phyloP scores from a whole-genome alignment of 306 rosid genomes.

The Inga laurina region DNA sequence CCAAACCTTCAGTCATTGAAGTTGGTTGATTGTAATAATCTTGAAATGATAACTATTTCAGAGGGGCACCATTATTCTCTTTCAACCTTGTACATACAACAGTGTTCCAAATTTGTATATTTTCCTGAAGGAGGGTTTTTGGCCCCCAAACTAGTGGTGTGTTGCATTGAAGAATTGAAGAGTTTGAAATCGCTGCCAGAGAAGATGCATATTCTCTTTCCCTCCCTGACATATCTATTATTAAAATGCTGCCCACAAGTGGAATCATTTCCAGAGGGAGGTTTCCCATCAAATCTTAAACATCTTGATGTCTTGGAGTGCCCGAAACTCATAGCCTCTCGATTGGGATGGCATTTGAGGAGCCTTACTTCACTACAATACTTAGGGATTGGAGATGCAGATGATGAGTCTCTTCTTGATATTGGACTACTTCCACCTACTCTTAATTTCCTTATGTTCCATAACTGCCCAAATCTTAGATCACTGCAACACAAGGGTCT shows the following conservation, averaged over 20 bases:
- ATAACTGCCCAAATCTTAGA: neutral
- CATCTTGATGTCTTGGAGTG: neutral
- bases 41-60: neutral
- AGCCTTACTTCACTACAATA: neutral
- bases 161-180: neutral
- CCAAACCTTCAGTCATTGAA: neutral
- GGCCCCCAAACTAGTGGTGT: neutral
- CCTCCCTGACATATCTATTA: neutral
- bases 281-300: slow-evolving; percentile 3
- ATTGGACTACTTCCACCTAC: neutral
- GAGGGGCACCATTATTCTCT: neutral
- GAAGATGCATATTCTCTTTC: neutral
- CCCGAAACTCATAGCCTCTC: neutral
- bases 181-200: neutral
- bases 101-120: neutral
- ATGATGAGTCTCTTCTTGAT: neutral
- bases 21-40: neutral
- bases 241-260: neutral
- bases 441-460: neutral
- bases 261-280: slow-evolving; percentile 1
- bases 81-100: neutral
- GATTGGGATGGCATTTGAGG: slow-evolving; percentile 5
- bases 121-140: neutral
- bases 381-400: neutral
- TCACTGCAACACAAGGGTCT: neutral